These are phyloP conservation scores for Uronychia setigera DNA, from an alignment of 73 alveolate genomes.

Conservation along the genomic window DNA sequence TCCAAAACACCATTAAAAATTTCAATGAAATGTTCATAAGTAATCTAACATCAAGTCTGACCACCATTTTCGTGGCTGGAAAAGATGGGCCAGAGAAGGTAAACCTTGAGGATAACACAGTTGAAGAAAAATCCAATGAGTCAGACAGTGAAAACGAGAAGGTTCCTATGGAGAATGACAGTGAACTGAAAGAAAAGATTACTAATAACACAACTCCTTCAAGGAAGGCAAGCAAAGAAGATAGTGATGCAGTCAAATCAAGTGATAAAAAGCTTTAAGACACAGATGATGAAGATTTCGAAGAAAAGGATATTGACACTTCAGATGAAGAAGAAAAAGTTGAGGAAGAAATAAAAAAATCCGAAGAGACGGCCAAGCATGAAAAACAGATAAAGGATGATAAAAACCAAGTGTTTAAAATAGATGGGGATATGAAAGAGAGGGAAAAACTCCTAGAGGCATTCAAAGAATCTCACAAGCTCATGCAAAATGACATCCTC, in stretches of 20 bases:
- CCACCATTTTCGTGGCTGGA: conserved; percentile 21
- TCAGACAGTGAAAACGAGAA: too few species aligned
- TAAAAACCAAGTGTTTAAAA: conserved; percentile 20
- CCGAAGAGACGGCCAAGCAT: conserved; percentile 20
- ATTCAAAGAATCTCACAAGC: conserved; percentile 46
- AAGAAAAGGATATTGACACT: conserved; percentile 14
- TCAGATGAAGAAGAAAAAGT: conserved; percentile 1
- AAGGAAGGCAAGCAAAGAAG: conserved; percentile 2
- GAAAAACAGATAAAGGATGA: conserved; percentile 25
- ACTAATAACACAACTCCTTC: background rate
- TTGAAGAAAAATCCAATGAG: background rate
- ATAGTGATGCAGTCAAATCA: conserved; percentile 11
- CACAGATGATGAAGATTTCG: conserved; percentile 8
- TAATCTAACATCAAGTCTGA: conserved; percentile 10
- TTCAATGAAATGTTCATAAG: conserved; percentile 44
- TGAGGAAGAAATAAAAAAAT: conserved; percentile 47
- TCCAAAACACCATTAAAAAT: conserved; percentile 33
- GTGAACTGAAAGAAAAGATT: background rate
- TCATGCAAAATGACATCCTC: conserved; percentile 32
- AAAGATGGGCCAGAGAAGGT: background rate
- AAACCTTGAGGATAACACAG: background rate
- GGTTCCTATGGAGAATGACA: background rate
- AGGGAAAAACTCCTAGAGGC: conserved; percentile 53
- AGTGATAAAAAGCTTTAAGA: conserved; percentile 8
- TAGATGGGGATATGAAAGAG: conserved; percentile 33